A percentile compares a stretch with the other conserved stretches of the same genome.
phyloP scores from a whole-genome alignment of 768 basidiomycete genomes.

The Clavaria fumosa region DNA sequence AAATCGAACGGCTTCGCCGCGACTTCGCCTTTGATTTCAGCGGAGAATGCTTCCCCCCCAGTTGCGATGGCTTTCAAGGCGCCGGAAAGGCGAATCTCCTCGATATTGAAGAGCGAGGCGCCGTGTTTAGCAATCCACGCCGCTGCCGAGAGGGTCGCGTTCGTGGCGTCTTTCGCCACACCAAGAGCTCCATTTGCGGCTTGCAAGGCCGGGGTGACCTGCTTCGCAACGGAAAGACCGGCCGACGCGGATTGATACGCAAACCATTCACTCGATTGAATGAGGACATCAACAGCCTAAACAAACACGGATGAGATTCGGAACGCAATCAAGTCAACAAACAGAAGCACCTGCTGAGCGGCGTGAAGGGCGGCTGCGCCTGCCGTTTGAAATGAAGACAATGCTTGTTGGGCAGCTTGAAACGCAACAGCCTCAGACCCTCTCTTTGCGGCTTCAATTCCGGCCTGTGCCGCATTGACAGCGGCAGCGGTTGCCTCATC shows the following conservation, averaged over 20 bases:
- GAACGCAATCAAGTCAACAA: neutral
- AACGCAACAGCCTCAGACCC: neutral
- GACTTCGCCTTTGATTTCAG: no score
- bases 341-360: neutral
- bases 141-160: neutral
- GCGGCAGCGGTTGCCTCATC: conserved; percentile 2
- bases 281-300: conserved; percentile 1
- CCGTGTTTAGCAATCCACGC: neutral
- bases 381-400: neutral
- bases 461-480: neutral
- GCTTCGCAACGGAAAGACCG: conserved; percentile 3
- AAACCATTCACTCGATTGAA: conserved; percentile 6
- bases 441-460: neutral
- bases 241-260: conserved; percentile 5
- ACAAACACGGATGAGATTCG: neutral
- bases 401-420: conserved; percentile 4
- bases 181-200: conserved; percentile 4
- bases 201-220: conserved; percentile 3
- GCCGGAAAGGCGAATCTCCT: neutral
- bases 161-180: conserved; percentile 1
- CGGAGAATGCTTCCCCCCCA: no score
- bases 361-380: neutral
- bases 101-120: neutral
- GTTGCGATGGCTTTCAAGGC: neutral
- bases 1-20: no score